Evolutionary conservation across 1,284 basidiomycete species (phyloP).

Genomic region (Leccinum pseudoinsigne): DNA sequence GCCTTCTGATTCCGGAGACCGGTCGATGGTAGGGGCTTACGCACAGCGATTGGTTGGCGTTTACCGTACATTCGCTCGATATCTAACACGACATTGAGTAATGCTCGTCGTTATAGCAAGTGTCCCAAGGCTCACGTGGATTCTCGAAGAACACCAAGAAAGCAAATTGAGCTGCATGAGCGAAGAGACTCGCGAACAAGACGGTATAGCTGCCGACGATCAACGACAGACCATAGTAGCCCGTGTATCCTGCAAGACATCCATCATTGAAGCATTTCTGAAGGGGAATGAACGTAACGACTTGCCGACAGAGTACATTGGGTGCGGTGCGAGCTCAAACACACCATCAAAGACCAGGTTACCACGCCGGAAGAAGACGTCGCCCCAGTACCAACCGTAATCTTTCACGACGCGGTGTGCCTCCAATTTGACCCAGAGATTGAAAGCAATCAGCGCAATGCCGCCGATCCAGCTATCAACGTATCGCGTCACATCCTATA

Average conservation of each 20-base stretch:
- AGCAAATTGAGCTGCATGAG: slow-evolving; percentile 93
- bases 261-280: neutral
- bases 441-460: slow-evolving; percentile 86
- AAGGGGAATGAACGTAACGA: slow-evolving; percentile 8
- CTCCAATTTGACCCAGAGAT: slow-evolving; percentile 98
- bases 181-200: slow-evolving; percentile 73
- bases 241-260: slow-evolving; percentile 74
- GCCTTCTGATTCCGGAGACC: slow-evolving; percentile 13
- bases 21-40: slow-evolving; percentile 57
- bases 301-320: slow-evolving; percentile 92
- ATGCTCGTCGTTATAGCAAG: neutral
- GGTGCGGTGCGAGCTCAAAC: slow-evolving; percentile 90
- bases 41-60: slow-evolving; percentile 82
- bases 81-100: slow-evolving; percentile 50
- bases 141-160: slow-evolving; percentile 98
- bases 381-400: slow-evolving; percentile 98
- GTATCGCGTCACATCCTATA: slow-evolving; percentile 2
- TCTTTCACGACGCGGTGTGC: slow-evolving; percentile 96
- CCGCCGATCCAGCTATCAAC: slow-evolving; percentile 81
- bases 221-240: slow-evolving; percentile 94
- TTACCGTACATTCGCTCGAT: slow-evolving; percentile 92
- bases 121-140: slow-evolving; percentile 66
- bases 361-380: slow-evolving; percentile 82
- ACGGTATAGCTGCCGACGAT: slow-evolving; percentile 63
- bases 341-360: slow-evolving; percentile 97